phyloP scores from a whole-genome alignment of 2,329 filamentous ascomycete genomes.

The Cladosporium sphaerospermum region DNA sequence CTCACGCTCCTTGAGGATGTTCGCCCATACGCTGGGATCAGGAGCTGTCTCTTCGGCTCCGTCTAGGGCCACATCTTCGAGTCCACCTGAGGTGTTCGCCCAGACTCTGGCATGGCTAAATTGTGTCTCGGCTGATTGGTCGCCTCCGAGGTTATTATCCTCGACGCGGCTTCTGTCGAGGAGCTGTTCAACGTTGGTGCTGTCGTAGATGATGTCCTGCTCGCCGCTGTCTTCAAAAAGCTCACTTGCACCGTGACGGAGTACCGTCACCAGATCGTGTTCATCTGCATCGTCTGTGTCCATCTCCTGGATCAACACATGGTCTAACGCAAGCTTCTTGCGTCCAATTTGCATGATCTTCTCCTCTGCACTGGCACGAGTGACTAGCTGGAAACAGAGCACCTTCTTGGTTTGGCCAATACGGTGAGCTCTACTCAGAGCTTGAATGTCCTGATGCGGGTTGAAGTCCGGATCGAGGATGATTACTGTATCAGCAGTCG shows the following conservation, averaged over 20 bases:
- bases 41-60: constrained; percentile 47
- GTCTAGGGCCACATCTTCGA: constrained; percentile 42
- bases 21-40: constrained; percentile 76
- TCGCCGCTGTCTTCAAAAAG: constrained; percentile 73
- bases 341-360: constrained; percentile 93
- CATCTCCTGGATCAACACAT: constrained; percentile 89
- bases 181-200: constrained; percentile 75
- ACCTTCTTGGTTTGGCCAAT: constrained; percentile 97
- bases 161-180: constrained; percentile 82
- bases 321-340: constrained; percentile 93
- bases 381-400: constrained; percentile 90
- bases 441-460: constrained; percentile 95
- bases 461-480: constrained; percentile 98
- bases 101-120: constrained; percentile 90
- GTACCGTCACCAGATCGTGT: constrained; percentile 77
- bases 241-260: constrained; percentile 79
- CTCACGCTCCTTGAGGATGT: constrained; percentile 78
- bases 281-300: constrained; percentile 73
- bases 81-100: constrained; percentile 71
- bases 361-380: constrained; percentile 81
- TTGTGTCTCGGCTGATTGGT: constrained; percentile 65
- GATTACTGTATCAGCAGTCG: constrained; percentile 94
- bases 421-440: constrained; percentile 85
- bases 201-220: constrained; percentile 74
- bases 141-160: constrained; percentile 55